Evolutionary conservation across 106 monocot genomes (phyloP), one percentile per base, ranked within the genome.

Genomic region (Triglochin maritima): DNA sequence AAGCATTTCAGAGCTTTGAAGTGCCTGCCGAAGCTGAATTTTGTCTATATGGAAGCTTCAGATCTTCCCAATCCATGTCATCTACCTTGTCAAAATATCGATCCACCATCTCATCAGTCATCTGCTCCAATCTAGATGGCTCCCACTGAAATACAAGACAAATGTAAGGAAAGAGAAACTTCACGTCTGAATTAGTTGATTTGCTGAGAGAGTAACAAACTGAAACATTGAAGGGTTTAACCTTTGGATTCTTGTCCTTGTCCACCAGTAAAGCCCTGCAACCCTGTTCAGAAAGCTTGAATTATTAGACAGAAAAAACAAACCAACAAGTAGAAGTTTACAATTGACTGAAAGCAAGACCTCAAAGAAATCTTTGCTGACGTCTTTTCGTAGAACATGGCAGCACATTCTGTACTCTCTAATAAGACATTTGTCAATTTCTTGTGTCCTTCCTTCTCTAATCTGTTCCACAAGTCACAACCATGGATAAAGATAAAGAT

Each of bases 221-320:
- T 43, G 12, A 10, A 67, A 43, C 5, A 7, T 42, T 50, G 8
- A 49, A 4, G 65, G 1, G 17, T 61, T 61, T 6, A 14, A 95
- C 94, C 90, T 87, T 87, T 54, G 94, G 94, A 50, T 90, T 90
- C 73, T 71, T 84, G 68, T 95, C 94, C 71, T 83, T 95, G 70
- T 90, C 87, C 29, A 90, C 62, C 48, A 95, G 75, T 66, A 95
- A 78, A 78, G 94, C 94, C 70, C 90, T 80, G 69, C 82, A 87
- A 54, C 94, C 94, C 94, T 90, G 81, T 42, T 67, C 13, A 71
- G 9, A 15, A 66, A 46, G 57, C 47, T 14, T 5, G 16, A 66
- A 68, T 6, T 50, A 0, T 52, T 52, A 52, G 52, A 3, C 2
- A 4, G 52, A 50, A 11, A 16, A 17, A 53, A 52, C 11, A 17